Evolutionary conservation across 1,139 yeast species (phyloP).

Genomic region (Pichia sp.): DNA sequence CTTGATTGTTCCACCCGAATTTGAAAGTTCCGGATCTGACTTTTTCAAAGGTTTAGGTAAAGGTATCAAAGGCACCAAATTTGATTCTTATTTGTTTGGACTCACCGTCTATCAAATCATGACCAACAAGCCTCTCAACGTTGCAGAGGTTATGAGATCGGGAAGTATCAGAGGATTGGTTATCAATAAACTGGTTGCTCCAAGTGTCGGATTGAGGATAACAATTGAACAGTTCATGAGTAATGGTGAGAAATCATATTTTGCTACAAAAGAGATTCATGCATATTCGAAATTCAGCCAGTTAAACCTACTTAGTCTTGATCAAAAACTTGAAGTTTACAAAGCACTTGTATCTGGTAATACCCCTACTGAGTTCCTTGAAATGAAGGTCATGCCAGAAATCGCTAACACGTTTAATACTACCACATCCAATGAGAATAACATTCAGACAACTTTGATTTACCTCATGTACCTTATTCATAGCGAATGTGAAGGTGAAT

Average conservation of each 20-base stretch:
- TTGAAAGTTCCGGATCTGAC: constrained; percentile 22
- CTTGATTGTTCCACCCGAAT: constrained; percentile 27
- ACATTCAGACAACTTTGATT: constrained; percentile 38
- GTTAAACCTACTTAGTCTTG: constrained; percentile 45
- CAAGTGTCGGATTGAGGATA: constrained; percentile 40
- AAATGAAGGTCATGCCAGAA: constrained; percentile 65
- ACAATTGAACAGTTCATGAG: constrained; percentile 48
- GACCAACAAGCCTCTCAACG: constrained; percentile 30
- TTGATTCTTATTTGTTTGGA: constrained; percentile 67
- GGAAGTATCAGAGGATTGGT: constrained; percentile 29
- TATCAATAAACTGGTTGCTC: constrained; percentile 31
- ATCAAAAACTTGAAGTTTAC: constrained; percentile 52
- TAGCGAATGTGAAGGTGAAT: constrained; percentile 13
- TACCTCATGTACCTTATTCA: constrained; percentile 43
- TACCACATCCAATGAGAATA: constrained; percentile 20
- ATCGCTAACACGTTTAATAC: constrained; percentile 39
- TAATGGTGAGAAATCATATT: constrained; percentile 40
- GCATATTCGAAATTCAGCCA: constrained; percentile 50
- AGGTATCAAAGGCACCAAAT: constrained; percentile 36
- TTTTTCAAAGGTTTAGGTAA: constrained; percentile 16
- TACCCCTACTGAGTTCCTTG: constrained; percentile 57
- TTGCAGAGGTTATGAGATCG: constrained; percentile 6
- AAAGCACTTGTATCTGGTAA: constrained; percentile 36
- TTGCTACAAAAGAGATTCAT: constrained; percentile 41
- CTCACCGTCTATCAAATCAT: constrained; percentile 48